Base-by-base conservation (phyloP, 768 basidiomycete genomes). In the Lentinula aciculospora region DNA sequence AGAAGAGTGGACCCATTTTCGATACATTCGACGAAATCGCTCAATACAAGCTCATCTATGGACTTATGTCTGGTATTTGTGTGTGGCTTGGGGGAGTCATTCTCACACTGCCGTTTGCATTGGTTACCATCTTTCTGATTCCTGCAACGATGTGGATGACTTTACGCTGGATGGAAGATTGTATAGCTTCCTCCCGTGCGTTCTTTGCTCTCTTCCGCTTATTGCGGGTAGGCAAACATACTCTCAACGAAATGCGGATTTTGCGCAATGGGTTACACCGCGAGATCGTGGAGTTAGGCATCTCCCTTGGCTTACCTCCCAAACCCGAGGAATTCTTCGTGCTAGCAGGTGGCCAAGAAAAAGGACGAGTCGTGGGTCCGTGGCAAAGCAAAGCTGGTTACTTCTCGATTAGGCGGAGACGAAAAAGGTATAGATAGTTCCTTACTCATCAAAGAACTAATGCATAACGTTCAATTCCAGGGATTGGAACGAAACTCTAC, bases 21-120 rank as follows among this genome's bases (percentile, higher is more conserved):
- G 89, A 94, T 66, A 92, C 89, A 0, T 92, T 84, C 80, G 92
- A 94, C 64, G 92, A 94, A 68, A 91, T 94, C 61, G 89, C 92
- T 10, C 89, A 94, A 66, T 89, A 91, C 70, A 94, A 93, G 68
- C 84, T 94, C 54, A 82, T 87, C 21, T 92, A 91, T 64, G 93
- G 93, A 9, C 78, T 94, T 32, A 64, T 85, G 8, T 86, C 90
- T 0, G 91, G 90, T 1, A 59, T 89, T 3, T 72, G 78, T 53
- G 89, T 92, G 29, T 92, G 89, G 83, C 54, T 77, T 32, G 59
- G 68, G 17, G 71, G 80, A 12, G 71, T 84, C 28, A 34, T 84
- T 34, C 34, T 86, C 40, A 90, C 89, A 0, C 75, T 88, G 63
- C 88, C 84, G 2, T 69, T 88, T 61, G 77, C 83, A 7, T 66